A percentile compares a stretch with the other conserved stretches of the same genome.
These are phyloP conservation scores for Sugiyamaella grinbergsii DNA, from an alignment of 1,139 yeast species.

Conservation along the genomic window DNA sequence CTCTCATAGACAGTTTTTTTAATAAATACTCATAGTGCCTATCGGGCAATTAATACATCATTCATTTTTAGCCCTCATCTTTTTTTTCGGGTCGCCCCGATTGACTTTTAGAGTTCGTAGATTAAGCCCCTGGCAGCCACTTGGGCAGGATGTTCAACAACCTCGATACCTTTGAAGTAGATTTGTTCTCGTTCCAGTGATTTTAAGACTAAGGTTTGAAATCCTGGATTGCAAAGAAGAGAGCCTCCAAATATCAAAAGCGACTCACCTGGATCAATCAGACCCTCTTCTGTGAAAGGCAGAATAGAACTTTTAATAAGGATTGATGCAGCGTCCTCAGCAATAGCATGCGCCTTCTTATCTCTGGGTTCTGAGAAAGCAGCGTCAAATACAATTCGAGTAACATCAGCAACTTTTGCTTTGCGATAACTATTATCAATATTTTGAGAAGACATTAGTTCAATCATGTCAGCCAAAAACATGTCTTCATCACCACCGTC, in stretches of 20 bases:
- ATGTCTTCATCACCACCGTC: conserved; percentile 20
- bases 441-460: conserved; percentile 20
- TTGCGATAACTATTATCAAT: conserved; percentile 18
- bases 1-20: too few relatives aligned
- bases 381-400: conserved; percentile 26
- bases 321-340: conserved; percentile 13
- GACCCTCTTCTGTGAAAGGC: conserved; percentile 13
- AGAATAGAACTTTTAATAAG: conserved; percentile 7
- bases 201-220: conserved; percentile 17
- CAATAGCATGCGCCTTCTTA: conserved; percentile 12
- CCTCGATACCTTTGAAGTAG: conserved; percentile 17
- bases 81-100: too few relatives aligned
- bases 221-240: conserved; percentile 18
- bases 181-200: conserved; percentile 18
- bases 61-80: background rate
- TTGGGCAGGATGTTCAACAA: conserved; percentile 21
- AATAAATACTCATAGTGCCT: too few relatives aligned
- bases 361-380: conserved; percentile 20
- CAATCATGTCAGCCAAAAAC: conserved; percentile 25
- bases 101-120: conserved; percentile 10
- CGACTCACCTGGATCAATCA: conserved; percentile 17
- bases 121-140: conserved; percentile 19
- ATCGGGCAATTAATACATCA: too few relatives aligned
- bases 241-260: conserved; percentile 27
- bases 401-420: conserved; percentile 25